These are phyloP conservation scores for Podila minutissima DNA, from an alignment of 192 early-diverging fungal genomes.

Conservation along the genomic window DNA sequence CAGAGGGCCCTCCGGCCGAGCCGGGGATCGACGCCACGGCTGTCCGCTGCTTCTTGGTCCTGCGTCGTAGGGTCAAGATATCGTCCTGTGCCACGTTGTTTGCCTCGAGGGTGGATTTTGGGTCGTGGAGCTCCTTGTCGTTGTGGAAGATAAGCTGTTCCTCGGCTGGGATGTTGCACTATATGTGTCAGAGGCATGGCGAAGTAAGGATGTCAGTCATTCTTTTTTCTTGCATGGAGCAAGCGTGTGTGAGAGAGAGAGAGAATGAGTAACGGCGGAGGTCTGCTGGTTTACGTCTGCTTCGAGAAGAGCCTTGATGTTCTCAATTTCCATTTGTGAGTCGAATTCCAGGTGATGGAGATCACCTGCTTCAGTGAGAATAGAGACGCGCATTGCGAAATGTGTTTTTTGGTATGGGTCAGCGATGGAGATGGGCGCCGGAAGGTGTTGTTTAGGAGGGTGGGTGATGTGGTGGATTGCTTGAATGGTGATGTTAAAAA, in stretches of 20 bases:
- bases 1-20: constrained; percentile 15
- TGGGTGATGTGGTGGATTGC: neutral
- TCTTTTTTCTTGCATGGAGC: neutral
- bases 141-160: constrained; percentile 77
- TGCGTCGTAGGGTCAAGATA: constrained; percentile 70
- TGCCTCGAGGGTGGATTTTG: constrained; percentile 69
- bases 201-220: neutral
- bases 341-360: constrained; percentile 75
- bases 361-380: constrained; percentile 68
- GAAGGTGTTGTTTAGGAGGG: neutral
- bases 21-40: constrained; percentile 16
- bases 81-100: constrained; percentile 78
- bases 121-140: constrained; percentile 67
- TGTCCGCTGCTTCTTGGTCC: constrained; percentile 33
- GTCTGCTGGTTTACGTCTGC: constrained; percentile 64
- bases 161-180: constrained; percentile 71
- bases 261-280: neutral
- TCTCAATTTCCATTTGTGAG: constrained; percentile 78
- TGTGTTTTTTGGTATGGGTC: neutral
- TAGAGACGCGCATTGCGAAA: constrained; percentile 62
- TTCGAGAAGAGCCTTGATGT: constrained; percentile 87
- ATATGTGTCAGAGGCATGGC: neutral
- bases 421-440: neutral
- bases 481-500: neutral
- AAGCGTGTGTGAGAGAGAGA: neutral